A percentile compares a stretch with the other conserved stretches of the same genome.
Evolutionary conservation across 2,329 filamentous ascomycete genomes (phyloP).

Genomic region (Hymenoscyphus scutula): DNA sequence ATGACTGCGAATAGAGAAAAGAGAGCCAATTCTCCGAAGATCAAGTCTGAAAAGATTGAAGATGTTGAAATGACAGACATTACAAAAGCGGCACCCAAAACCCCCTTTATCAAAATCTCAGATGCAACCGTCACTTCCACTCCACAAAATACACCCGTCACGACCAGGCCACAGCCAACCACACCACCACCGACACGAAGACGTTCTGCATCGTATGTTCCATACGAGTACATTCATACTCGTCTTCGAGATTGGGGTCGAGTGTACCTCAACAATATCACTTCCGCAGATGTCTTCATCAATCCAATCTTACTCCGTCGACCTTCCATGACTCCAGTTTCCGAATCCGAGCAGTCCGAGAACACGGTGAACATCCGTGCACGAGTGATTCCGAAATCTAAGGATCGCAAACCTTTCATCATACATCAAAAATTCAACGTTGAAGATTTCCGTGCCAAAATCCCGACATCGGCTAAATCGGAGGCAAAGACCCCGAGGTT

Average conservation of each 20-base stretch:
- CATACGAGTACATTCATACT: conserved; percentile 34
- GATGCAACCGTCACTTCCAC: background rate
- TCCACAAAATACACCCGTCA: conserved; percentile 3
- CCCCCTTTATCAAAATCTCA: background rate
- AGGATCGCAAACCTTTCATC: conserved; percentile 45
- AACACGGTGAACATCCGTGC: conserved; percentile 42
- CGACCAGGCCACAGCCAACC: background rate
- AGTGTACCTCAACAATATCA: conserved; percentile 42
- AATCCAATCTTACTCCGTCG: conserved; percentile 43
- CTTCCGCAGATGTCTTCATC: conserved; percentile 47
- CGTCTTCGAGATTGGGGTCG: conserved; percentile 44
- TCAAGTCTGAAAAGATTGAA: conserved; percentile 1
- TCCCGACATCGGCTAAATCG: conserved; percentile 28
- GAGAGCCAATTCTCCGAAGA: background rate
- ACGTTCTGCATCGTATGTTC: conserved; percentile 18
- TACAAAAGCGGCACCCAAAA: background rate
- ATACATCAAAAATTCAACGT: conserved; percentile 52
- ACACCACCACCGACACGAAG: background rate
- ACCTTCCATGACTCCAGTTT: conserved; percentile 23
- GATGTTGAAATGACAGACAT: conserved; percentile 1
- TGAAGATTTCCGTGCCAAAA: conserved; percentile 45
- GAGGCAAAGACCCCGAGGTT: conserved; percentile 6
- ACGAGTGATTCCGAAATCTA: conserved; percentile 42
- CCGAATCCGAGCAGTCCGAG: conserved; percentile 8
- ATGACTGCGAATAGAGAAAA: conserved; percentile 14